phyloP scores from a whole-genome alignment of 148 eudicot species.

The Beta vulgaris region DNA sequence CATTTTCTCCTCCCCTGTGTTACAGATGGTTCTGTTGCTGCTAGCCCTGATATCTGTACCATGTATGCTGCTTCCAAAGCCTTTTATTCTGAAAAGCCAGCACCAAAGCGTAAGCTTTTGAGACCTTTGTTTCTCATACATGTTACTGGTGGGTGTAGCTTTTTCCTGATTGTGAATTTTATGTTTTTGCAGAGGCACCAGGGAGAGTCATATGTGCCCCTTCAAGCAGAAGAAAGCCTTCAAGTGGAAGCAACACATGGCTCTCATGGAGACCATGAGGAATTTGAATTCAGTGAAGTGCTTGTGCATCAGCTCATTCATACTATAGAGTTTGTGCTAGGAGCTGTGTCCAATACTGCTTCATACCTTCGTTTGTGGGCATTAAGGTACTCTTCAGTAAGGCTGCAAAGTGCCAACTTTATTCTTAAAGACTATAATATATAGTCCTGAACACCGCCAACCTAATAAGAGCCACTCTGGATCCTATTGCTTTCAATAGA shows the following conservation, averaged over 20 bases:
- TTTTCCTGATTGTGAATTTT: constrained; percentile 15
- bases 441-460: not conserved
- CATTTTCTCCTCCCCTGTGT: constrained; percentile 16
- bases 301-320: constrained; percentile 95
- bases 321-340: constrained; percentile 95
- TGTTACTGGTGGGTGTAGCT: not conserved
- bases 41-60: constrained; percentile 92
- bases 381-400: constrained; percentile 53
- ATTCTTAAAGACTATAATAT: not conserved
- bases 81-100: constrained; percentile 77
- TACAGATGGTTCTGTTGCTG: constrained; percentile 68
- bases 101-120: constrained; percentile 55
- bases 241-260: constrained; percentile 54
- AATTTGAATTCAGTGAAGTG: constrained; percentile 94
- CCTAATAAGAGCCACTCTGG: not conserved
- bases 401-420: not conserved
- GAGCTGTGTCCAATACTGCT: constrained; percentile 97
- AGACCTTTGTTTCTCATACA: not conserved
- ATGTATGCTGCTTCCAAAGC: constrained; percentile 98
- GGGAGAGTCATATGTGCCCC: constrained; percentile 64
- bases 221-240: constrained; percentile 60
- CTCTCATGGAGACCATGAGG: constrained; percentile 78
- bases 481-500: not conserved
- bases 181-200: constrained; percentile 72
- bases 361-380: constrained; percentile 99